Evolutionary conservation across 2,329 filamentous ascomycete species (phyloP), one percentile per base, ranked within the genome.

Genomic region (Fusarium albidum): DNA sequence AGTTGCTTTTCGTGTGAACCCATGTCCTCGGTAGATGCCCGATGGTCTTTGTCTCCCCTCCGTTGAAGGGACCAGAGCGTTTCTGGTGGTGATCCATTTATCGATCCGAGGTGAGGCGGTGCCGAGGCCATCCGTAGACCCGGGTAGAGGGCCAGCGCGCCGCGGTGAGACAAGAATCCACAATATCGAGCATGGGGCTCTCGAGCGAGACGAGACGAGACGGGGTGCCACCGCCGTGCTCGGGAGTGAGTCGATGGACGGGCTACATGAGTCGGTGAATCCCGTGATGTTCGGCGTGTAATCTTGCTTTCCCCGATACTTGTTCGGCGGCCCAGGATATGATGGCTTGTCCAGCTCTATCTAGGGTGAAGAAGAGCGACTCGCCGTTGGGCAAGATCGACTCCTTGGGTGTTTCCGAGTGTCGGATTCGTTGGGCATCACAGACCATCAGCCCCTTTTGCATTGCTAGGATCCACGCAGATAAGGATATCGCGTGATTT

Each of bases 241-340:
- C 21, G 27, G 21, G 15, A 50, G 40, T 50, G 31, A 44, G 47
- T 50, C 47, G 47, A 50, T 40, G 18, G 9, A 18, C 27, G 29
- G 40, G 31, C 21, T 38, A 51, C 35, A 51, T 47, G 49, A 52
- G 49, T 46, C 38, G 49, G 49, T 48, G 34, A 29, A 37, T 43
- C 49, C 49, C 42, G 34, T 52, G 35, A 44, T 50, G 13, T 15
- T 50, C 46, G 46, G 46, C n/a, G n/a, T 18, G 46, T 31, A 28
- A 33, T 42, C 37, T 27, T 34, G 21, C 9, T 28, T 35, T 39
- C 43, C 26, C 42, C 33, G 28, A 33, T 17, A 25, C 26, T 18
- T 29, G 28, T 52, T 18, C 9, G n/a, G 4, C 39, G 27, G 26
- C 33, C 45, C 18, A 10, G 13, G 12, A n/a, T n/a, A n/a, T n/a